Conservation (phyloP, 2,329 filamentous ascomycete species). For the Tolypocladium sp. region DNA sequence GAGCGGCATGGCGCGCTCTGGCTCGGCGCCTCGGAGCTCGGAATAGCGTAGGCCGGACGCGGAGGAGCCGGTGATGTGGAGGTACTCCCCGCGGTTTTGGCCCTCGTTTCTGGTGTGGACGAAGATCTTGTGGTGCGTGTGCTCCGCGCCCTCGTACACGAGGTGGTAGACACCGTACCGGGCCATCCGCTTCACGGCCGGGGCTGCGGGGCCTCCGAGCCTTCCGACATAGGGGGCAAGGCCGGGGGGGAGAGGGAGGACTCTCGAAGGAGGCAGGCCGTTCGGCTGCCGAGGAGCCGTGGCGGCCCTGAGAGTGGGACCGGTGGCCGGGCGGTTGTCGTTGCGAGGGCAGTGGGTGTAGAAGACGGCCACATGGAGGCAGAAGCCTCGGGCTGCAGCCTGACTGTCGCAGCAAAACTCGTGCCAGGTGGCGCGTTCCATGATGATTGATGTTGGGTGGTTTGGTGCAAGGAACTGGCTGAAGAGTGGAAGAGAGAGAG, state of each 20-base stretch:
- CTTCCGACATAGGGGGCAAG: background rate
- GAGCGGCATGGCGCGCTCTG: background rate
- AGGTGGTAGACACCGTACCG: background rate
- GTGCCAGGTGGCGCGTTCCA: constrained; percentile 1
- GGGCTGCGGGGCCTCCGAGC: background rate
- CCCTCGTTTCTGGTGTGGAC: background rate
- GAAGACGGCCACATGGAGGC: constrained; percentile 1
- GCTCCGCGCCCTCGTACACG: background rate
- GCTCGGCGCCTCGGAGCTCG: background rate
- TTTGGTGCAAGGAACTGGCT: background rate
- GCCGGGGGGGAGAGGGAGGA: background rate
- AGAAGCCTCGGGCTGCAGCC: background rate
- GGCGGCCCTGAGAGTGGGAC: background rate
- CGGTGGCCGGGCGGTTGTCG: background rate
- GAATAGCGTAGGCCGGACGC: background rate
- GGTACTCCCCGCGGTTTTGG: background rate
- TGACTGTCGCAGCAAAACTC: constrained; percentile 5
- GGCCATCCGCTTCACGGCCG: background rate
- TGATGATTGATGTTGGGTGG: background rate
- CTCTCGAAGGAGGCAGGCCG: background rate
- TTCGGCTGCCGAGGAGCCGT: no score
- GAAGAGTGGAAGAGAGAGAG: background rate
- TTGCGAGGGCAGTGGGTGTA: background rate
- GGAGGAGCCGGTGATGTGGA: background rate
- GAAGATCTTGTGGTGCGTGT: background rate